Evolutionary conservation across 352 stramenopile genomes (phyloP), one percentile per base, ranked within the genome.

Genomic region (Globisporangium spinosum): DNA sequence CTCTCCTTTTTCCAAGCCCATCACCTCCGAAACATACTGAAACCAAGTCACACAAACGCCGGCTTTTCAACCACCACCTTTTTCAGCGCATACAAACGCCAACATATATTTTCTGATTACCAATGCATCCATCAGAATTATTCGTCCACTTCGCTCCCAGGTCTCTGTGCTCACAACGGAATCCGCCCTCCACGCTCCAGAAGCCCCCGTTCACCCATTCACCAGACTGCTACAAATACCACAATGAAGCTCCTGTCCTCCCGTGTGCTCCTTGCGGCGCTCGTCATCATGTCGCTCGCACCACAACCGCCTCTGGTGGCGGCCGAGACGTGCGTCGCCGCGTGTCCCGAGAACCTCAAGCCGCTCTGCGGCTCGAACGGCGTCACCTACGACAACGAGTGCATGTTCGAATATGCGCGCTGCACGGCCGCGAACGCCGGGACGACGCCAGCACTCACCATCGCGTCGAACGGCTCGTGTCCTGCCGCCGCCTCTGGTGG

Each of bases 321-420:
- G 57, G 17, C 57, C 15, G 8, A 15, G n/a, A 66, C 47, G n/a
- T 67, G 61, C 13, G 53, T 58, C 29, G 47, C 12, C 13, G 32
- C 53, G 61, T 67, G 61, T 34, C 56, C 61, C 23, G 38, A 59
- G 49, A 55, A 67, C 32, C 22, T 60, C n/a, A 13, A 34, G 40
- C 51, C 51, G 3, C n/a, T 57, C 22, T 57, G 51, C 51, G 51
- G 51, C 51, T 57, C 51, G 51, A 57, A 57, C 51, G 51, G 51
- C 51, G 17, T 57, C 51, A 57, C 40, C 25, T 47, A 47, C 34
- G 35, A 63, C 25, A 32, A 43, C 22, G 13, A 49, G 32, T 29
- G 40, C 22, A 22, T 45, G 25, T 23, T n/a, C 45, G 12, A 58
- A 8, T 58, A 63, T 35, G 34, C 35, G 35, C 35, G 35, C 10